Evolutionary conservation across 2,329 filamentous ascomycete genomes (phyloP).

Genomic region (Ophiostoma angusticollis): DNA sequence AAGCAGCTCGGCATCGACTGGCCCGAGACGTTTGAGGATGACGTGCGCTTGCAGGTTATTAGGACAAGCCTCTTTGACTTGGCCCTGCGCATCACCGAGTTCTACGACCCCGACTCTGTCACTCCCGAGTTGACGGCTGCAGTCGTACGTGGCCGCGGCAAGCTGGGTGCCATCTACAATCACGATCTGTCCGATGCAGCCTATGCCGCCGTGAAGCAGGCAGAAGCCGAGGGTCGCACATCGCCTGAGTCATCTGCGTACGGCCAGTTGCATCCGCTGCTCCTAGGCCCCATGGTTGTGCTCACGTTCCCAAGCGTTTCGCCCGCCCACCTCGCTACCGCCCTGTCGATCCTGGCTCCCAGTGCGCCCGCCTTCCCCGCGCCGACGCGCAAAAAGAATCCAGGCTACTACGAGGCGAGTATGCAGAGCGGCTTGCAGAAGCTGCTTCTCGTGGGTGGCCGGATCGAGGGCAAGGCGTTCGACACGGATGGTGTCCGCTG

Average conservation of each 20-base stretch:
- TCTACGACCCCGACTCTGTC: conserved; percentile 45
- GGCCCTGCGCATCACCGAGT: conserved; percentile 76
- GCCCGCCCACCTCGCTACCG: conserved; percentile 70
- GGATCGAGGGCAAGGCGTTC: conserved; percentile 76
- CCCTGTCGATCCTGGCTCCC: conserved; percentile 65
- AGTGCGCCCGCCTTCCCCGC: conserved; percentile 61
- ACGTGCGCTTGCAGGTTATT: conserved; percentile 68
- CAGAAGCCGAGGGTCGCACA: conserved; percentile 17
- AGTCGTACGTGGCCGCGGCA: conserved; percentile 18
- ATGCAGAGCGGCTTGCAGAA: conserved; percentile 80
- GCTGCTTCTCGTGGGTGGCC: conserved; percentile 71
- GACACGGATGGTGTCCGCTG: conserved; percentile 56
- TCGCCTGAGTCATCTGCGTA: conserved; percentile 30
- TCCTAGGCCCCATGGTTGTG: conserved; percentile 69
- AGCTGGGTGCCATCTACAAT: conserved; percentile 25
- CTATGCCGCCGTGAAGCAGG: conserved; percentile 25
- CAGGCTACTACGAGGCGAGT: conserved; percentile 65
- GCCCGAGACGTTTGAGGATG: conserved; percentile 38
- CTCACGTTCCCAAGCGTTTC: conserved; percentile 73
- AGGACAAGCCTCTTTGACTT: conserved; percentile 81
- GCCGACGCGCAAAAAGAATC: conserved; percentile 61
- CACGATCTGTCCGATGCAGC: conserved; percentile 44
- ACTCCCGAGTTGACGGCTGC: conserved; percentile 14
- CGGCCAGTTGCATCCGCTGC: conserved; percentile 55
- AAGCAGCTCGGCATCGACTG: conserved; percentile 8